phyloP scores from a whole-genome alignment of 805 yeast species.

The Maudiozyma barnettii region DNA sequence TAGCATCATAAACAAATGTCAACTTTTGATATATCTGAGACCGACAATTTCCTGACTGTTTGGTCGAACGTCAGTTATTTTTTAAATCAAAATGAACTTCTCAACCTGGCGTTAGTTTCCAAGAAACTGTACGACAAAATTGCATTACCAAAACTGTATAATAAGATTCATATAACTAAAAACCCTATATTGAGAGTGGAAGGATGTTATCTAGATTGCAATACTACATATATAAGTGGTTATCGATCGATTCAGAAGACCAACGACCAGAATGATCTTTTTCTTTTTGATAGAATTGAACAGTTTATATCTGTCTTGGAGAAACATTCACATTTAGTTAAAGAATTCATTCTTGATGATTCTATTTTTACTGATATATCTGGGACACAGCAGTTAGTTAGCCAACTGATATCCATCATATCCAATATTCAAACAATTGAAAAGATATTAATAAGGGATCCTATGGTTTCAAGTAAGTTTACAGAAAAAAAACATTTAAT shows the following conservation, averaged over 20 bases:
- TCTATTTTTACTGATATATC: not conserved
- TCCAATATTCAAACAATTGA: not conserved
- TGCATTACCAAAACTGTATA: slow-evolving; percentile 31
- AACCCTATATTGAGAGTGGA: slow-evolving; percentile 26
- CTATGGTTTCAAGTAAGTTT: too few relatives aligned
- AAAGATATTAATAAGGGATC: too few relatives aligned
- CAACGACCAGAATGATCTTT: slow-evolving; percentile 30
- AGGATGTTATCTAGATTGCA: slow-evolving; percentile 29
- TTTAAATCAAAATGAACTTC: slow-evolving; percentile 34
- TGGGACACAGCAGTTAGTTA: too few relatives aligned
- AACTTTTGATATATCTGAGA: too few relatives aligned
- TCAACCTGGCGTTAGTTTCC: slow-evolving; percentile 27
- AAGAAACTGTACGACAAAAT: slow-evolving; percentile 24
- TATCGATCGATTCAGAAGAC: slow-evolving; percentile 28
- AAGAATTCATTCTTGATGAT: slow-evolving; percentile 28
- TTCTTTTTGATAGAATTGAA: slow-evolving; percentile 33
- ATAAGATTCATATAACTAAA: slow-evolving; percentile 29
- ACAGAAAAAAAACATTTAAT: too few relatives aligned
- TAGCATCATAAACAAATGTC: too few relatives aligned
- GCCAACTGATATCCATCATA: not conserved
- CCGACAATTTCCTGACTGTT: not conserved
- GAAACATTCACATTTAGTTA: slow-evolving; percentile 19
- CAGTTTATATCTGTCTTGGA: slow-evolving; percentile 32
- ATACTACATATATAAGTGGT: slow-evolving; percentile 34
- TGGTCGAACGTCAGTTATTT: slow-evolving; percentile 11